A percentile compares a stretch with the other conserved stretches of the same genome.
These are phyloP conservation scores for Curvularia lunata DNA, from an alignment of 2,329 filamentous ascomycete genomes.

Conservation along the genomic window DNA sequence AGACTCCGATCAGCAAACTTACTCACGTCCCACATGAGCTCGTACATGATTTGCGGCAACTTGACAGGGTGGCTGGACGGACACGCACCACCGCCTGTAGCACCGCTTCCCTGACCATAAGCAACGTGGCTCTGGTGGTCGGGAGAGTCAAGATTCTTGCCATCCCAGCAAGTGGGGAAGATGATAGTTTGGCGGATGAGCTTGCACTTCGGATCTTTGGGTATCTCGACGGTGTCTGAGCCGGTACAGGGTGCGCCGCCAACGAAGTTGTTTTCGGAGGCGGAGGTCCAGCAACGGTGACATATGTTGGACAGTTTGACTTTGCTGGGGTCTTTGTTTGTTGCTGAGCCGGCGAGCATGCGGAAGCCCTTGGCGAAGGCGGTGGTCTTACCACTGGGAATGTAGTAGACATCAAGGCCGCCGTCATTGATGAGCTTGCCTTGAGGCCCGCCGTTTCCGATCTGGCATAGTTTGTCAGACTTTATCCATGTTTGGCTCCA, in stretches of 20 bases:
- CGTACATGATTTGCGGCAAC: slow-evolving; percentile 47
- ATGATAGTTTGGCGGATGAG: slow-evolving; percentile 62
- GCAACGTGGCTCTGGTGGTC: slow-evolving; percentile 53
- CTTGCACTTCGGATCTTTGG: slow-evolving; percentile 55
- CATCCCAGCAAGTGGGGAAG: slow-evolving; percentile 50
- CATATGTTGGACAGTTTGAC: slow-evolving; percentile 41
- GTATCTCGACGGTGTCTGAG: slow-evolving; percentile 59
- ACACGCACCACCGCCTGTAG: slow-evolving; percentile 57
- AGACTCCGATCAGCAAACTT: slow-evolving; percentile 38
- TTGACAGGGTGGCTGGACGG: slow-evolving; percentile 48
- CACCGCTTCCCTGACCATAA: slow-evolving; percentile 54
- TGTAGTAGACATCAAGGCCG: slow-evolving; percentile 46
- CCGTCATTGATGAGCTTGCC: slow-evolving; percentile 45
- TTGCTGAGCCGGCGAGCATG: slow-evolving; percentile 41
- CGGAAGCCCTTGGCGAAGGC: slow-evolving; percentile 48
- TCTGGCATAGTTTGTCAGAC: slow-evolving; percentile 8
- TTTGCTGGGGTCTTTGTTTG: slow-evolving; percentile 41
- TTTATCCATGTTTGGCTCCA: background rate
- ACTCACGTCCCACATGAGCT: slow-evolving; percentile 46
- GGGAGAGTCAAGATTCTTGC: slow-evolving; percentile 42
- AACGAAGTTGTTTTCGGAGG: slow-evolving; percentile 56
- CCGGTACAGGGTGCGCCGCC: slow-evolving; percentile 60
- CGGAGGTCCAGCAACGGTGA: slow-evolving; percentile 50
- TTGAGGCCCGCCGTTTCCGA: slow-evolving; percentile 44
- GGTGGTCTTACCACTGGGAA: slow-evolving; percentile 42